Evolutionary conservation across 257 asterid genomes (phyloP).

Genomic region (Nicotiana paniculata): DNA sequence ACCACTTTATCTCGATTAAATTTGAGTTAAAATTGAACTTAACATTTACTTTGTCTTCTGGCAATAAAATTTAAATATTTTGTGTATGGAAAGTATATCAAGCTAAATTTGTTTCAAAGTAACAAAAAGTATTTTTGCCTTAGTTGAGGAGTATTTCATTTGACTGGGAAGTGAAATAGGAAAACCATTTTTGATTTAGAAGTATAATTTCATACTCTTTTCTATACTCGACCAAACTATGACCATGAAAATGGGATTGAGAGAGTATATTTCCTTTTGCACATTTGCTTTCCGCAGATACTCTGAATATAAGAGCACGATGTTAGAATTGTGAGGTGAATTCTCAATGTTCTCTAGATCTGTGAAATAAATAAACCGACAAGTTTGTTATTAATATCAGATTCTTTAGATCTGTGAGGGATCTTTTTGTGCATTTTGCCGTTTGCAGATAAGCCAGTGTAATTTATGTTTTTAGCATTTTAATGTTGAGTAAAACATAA

Average conservation of each 20-base stretch:
- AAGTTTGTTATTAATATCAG: neutral
- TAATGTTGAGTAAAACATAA: neutral
- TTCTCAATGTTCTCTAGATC: conserved; percentile 2
- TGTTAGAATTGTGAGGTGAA: neutral
- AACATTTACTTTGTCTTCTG: neutral
- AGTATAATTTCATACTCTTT: neutral
- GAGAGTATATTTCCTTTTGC: neutral
- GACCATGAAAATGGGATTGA: neutral
- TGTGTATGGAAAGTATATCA: neutral
- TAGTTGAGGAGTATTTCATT: neutral
- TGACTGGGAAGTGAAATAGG: neutral
- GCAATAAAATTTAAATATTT: neutral
- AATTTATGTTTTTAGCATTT: neutral
- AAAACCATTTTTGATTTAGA: neutral
- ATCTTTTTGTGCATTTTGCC: neutral
- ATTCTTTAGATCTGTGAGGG: neutral
- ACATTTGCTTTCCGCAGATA: neutral
- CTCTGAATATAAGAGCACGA: neutral
- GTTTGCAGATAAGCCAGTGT: neutral
- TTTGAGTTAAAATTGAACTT: neutral
- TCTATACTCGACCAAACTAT: neutral
- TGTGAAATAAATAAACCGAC: neutral
- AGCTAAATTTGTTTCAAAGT: neutral
- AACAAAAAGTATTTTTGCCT: neutral
- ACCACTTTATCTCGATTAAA: neutral